A percentile compares a stretch with the other conserved stretches of the same genome.
Conservation (phyloP, 331 rosid species). For the Pyrus hybrid region DNA sequence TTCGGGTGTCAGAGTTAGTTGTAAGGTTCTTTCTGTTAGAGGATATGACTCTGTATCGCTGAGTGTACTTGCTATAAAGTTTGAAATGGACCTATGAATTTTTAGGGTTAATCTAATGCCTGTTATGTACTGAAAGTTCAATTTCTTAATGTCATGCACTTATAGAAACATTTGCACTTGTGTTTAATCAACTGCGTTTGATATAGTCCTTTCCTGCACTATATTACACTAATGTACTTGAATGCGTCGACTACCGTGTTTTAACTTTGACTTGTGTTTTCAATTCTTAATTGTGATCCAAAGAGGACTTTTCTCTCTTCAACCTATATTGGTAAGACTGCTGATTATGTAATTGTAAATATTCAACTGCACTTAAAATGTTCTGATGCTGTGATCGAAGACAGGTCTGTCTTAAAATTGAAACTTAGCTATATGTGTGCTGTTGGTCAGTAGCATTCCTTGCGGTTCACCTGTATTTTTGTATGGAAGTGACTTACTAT, state of each 20-base stretch:
- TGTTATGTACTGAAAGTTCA: background rate
- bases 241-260: background rate
- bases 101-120: slow-evolving; percentile 1
- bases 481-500: slow-evolving; percentile 1
- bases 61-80: slow-evolving; percentile 2
- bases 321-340: background rate
- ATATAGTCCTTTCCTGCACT: background rate
- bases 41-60: background rate
- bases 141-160: background rate
- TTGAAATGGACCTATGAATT: slow-evolving; percentile 10
- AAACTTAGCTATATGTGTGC: background rate
- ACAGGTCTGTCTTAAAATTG: background rate
- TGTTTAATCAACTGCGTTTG: background rate
- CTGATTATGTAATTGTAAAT: background rate
- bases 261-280: background rate
- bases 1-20: background rate
- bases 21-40: slow-evolving; percentile 3
- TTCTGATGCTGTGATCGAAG: background rate
- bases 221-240: background rate
- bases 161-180: background rate
- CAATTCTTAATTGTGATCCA: background rate
- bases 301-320: background rate
- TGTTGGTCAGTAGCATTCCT: background rate
- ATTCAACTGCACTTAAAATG: background rate
- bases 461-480: background rate